phyloP scores from a whole-genome alignment of 805 yeast genomes.

The Suhomyces kilbournensis region DNA sequence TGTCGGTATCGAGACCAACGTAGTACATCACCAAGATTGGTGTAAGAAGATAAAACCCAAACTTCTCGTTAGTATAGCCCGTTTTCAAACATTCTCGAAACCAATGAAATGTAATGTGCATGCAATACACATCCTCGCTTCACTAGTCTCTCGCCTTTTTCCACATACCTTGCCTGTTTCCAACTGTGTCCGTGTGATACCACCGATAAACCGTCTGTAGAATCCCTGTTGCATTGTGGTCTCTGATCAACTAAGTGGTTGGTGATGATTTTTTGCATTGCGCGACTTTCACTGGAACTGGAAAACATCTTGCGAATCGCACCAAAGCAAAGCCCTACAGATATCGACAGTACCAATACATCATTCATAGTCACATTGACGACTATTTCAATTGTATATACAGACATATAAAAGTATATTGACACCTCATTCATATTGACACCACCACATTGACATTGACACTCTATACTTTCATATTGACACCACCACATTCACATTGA shows the following conservation, averaged over 20 bases:
- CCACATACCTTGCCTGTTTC: conserved; percentile 43
- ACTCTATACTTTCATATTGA: too few species aligned
- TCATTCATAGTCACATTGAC: too few species aligned
- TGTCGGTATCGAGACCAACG: conserved; percentile 87
- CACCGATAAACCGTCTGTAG: conserved; percentile 32
- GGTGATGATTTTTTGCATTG: neutral
- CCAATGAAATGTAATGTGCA: too few species aligned
- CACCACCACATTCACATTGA: neutral
- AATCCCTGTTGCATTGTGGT: conserved; percentile 10
- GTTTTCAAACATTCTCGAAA: neutral
- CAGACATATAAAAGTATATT: too few species aligned
- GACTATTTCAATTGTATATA: too few species aligned
- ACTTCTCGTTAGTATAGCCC: conserved; percentile 33
- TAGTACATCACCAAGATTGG: conserved; percentile 93
- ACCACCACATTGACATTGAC: too few species aligned
- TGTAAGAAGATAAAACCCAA: conserved; percentile 78
- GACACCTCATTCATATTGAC: too few species aligned
- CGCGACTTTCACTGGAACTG: neutral
- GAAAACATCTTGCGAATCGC: neutral
- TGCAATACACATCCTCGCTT: neutral
- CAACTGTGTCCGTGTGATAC: conserved; percentile 41
- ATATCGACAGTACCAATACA: neutral
- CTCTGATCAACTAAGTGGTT: neutral
- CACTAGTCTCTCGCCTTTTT: neutral
- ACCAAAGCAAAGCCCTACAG: neutral